Conservation (phyloP, 768 basidiomycete species). For the Neoboletus brunneissimus region DNA sequence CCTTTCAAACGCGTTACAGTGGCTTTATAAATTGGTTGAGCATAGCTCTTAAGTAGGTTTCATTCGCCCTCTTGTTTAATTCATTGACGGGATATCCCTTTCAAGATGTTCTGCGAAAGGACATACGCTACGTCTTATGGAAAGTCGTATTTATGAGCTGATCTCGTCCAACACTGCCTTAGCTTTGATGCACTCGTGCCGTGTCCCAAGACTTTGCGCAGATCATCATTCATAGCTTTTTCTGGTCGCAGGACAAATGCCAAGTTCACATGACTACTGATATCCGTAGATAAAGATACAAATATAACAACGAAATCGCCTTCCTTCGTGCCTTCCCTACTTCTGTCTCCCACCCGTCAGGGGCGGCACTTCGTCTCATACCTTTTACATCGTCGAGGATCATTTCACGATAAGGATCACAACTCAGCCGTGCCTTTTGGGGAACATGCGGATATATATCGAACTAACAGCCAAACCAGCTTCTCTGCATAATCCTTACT, state of each 20-base stretch:
- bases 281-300: neutral
- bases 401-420: neutral
- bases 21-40: neutral
- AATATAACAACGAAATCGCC: neutral
- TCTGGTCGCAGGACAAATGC: neutral
- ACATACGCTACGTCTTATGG: neutral
- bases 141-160: neutral
- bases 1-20: neutral
- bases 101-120: neutral
- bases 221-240: neutral
- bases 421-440: neutral
- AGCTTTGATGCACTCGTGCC: neutral
- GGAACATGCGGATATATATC: neutral
- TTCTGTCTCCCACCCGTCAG: neutral
- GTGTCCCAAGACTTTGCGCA: neutral
- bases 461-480: neutral
- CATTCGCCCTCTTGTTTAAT: neutral
- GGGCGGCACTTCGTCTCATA: neutral
- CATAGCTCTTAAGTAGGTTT: neutral
- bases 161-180: neutral
- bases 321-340: neutral
- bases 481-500: neutral
- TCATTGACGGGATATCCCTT: neutral
- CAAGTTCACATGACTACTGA: neutral
- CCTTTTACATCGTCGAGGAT: neutral